Conservation (phyloP, 495 filamentous ascomycete genomes). For the Pyronema omphalodes region DNA sequence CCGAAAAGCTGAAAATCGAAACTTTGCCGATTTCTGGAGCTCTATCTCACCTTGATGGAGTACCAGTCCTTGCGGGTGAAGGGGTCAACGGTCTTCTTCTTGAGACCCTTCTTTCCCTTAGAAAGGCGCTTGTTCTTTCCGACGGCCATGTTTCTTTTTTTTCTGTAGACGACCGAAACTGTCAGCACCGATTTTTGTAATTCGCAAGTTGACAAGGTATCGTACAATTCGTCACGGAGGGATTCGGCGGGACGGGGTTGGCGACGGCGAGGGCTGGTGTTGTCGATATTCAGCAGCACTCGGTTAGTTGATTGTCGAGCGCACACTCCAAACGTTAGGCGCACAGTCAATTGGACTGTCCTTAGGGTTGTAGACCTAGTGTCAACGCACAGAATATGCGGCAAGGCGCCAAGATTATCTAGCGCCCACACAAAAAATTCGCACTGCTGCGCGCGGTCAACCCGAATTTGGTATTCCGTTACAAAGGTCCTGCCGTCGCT, state of each 20-base stretch:
- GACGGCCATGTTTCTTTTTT: conserved; percentile 28
- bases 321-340: too few relatives aligned
- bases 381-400: too few relatives aligned
- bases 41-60: conserved; percentile 68
- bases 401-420: too few relatives aligned
- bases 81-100: conserved; percentile 96
- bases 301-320: too few relatives aligned
- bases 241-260: conserved; percentile 1
- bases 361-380: too few relatives aligned
- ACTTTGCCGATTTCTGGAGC: conserved; percentile 36
- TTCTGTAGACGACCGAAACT: not conserved
- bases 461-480: too few relatives aligned
- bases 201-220: not conserved
- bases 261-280: too few relatives aligned
- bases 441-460: too few relatives aligned
- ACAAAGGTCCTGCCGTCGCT: too few relatives aligned
- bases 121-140: conserved; percentile 98
- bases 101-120: conserved; percentile 99
- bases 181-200: not conserved
- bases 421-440: too few relatives aligned
- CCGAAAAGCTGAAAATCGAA: conserved; percentile 4
- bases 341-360: too few relatives aligned
- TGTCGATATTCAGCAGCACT: too few relatives aligned
- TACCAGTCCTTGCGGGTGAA: conserved; percentile 99
- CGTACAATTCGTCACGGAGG: conserved; percentile 1